A percentile compares a stretch with the other conserved stretches of the same genome.
Conservation (phyloP, 495 filamentous ascomycete species). For the Xanthoparmelia taractica region DNA sequence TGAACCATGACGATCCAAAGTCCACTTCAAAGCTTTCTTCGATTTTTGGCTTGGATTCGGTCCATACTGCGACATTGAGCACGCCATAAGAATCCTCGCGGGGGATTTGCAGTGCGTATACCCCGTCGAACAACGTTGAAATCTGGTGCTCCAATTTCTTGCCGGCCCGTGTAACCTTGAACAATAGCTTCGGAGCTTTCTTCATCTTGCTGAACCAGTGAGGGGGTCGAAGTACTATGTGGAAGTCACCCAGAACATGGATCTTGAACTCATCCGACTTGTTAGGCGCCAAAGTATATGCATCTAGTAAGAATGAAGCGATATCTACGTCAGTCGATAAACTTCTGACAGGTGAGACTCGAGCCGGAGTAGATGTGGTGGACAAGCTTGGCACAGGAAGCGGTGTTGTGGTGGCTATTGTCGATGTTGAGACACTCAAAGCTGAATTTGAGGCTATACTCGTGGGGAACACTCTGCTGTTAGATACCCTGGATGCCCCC, state of each 20-base stretch:
- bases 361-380: constrained; percentile 24
- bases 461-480: constrained; percentile 14
- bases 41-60: constrained; percentile 43
- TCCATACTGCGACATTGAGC: constrained; percentile 50
- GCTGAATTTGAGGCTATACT: constrained; percentile 17
- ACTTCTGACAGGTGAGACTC: constrained; percentile 15
- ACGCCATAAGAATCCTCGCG: constrained; percentile 51
- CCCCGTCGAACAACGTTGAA: constrained; percentile 48
- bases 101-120: constrained; percentile 50
- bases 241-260: constrained; percentile 53
- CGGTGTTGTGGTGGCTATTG: constrained; percentile 14
- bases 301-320: constrained; percentile 30
- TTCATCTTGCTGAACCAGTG: constrained; percentile 39
- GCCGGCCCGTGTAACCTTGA: constrained; percentile 42
- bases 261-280: constrained; percentile 47
- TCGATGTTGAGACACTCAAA: constrained; percentile 16
- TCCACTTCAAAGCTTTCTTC: constrained; percentile 49
- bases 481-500: constrained; percentile 15
- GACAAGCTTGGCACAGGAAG: constrained; percentile 11
- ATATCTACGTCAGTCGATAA: constrained; percentile 28
- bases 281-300: constrained; percentile 28
- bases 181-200: constrained; percentile 45
- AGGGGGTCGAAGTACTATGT: constrained; percentile 54
- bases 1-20: constrained; percentile 57
- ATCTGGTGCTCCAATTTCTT: constrained; percentile 42